Conservation (phyloP, 2,329 filamentous ascomycete genomes). For the Fusarium aywerte region DNA sequence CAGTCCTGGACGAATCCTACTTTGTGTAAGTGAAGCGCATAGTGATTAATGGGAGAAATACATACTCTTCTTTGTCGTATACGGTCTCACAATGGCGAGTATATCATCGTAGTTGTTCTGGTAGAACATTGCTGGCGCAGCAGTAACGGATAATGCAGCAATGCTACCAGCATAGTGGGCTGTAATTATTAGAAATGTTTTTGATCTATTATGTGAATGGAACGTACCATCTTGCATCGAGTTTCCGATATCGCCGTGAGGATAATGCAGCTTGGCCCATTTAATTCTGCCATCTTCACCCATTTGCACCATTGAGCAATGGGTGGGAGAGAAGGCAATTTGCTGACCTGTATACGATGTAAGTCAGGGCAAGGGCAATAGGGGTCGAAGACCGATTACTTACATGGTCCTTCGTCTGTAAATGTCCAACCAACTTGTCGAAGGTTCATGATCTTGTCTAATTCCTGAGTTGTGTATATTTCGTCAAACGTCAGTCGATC, state of each 20-base stretch:
- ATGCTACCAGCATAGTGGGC: conserved; percentile 68
- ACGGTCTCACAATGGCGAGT: conserved; percentile 71
- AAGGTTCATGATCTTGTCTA: conserved; percentile 74
- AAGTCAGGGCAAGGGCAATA: conserved; percentile 6
- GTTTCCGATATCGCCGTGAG: conserved; percentile 59
- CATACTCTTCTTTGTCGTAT: conserved; percentile 50
- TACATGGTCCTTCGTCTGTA: conserved; percentile 72
- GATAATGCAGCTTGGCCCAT: conserved; percentile 67
- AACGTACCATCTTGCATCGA: conserved; percentile 61
- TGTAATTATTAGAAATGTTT: conserved; percentile 45
- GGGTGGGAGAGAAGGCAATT: conserved; percentile 69
- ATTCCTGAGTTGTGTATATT: conserved; percentile 71
- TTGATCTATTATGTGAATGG: not conserved
- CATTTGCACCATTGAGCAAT: conserved; percentile 67
- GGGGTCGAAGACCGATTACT: conserved; percentile 39
- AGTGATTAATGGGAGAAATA: not conserved
- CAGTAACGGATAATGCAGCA: conserved; percentile 67
- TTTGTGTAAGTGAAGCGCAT: conserved; percentile 28
- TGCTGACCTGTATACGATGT: conserved; percentile 61
- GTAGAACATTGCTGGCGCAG: conserved; percentile 58
- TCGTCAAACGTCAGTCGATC: conserved; percentile 79
- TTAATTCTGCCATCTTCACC: conserved; percentile 67
- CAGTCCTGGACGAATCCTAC: conserved; percentile 70
- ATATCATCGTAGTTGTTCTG: conserved; percentile 74
- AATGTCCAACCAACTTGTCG: conserved; percentile 83